Conservation (phyloP, 352 stramenopile species). For the Bremia lactucae region DNA sequence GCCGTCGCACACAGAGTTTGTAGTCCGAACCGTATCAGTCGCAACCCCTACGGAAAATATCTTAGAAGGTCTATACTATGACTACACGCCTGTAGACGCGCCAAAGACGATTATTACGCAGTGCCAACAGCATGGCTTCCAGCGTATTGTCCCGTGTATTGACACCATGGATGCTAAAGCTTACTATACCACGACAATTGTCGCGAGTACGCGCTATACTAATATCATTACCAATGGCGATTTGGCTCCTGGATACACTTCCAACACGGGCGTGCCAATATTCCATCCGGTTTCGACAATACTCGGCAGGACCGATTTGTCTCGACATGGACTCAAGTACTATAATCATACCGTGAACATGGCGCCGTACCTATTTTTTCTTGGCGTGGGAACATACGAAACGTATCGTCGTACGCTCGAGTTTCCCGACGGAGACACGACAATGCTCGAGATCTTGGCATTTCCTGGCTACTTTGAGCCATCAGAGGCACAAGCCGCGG, state of each 20-base stretch:
- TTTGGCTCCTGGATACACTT: constrained; percentile 50
- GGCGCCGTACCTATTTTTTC: constrained; percentile 73
- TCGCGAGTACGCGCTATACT: constrained; percentile 60
- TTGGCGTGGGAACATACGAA: constrained; percentile 67
- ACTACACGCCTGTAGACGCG: constrained; percentile 56
- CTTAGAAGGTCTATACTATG: constrained; percentile 65
- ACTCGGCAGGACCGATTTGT: constrained; percentile 36
- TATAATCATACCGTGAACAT: constrained; percentile 81
- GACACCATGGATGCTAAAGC: constrained; percentile 76
- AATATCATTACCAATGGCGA: constrained; percentile 80
- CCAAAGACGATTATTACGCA: constrained; percentile 78
- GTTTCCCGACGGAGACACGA: constrained; percentile 67
- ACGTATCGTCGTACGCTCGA: constrained; percentile 61
- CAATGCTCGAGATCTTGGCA: constrained; percentile 54
- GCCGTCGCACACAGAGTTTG: constrained; percentile 50
- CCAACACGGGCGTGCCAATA: constrained; percentile 42
- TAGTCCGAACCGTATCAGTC: constrained; percentile 53
- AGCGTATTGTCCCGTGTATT: constrained; percentile 68
- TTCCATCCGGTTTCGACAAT: constrained; percentile 47
- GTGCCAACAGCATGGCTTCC: constrained; percentile 72
- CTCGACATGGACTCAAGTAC: constrained; percentile 64
- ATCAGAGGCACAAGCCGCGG: constrained; percentile 48
- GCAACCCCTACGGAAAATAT: constrained; percentile 68
- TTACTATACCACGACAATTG: constrained; percentile 72
- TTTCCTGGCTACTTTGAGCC: constrained; percentile 65